These are phyloP conservation scores for Candida sanyaensis DNA, from an alignment of 1,139 yeast species.

Conservation along the genomic window DNA sequence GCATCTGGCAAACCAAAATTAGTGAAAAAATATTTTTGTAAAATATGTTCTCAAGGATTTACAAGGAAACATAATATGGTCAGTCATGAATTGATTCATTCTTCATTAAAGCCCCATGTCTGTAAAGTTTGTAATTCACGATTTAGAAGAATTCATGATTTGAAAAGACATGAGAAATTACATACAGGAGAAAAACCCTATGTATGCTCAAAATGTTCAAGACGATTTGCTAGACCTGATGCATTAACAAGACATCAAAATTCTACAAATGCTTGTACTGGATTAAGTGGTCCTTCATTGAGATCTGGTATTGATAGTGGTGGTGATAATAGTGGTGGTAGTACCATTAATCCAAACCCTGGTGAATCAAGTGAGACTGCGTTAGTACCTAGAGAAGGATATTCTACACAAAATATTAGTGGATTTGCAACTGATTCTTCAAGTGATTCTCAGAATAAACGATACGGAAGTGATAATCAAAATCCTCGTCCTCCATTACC, in stretches of 20 bases:
- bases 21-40: conserved; percentile 48
- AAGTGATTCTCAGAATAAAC: neutral
- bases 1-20: conserved; percentile 10
- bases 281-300: conserved; percentile 7
- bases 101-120: conserved; percentile 63
- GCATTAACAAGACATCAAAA: conserved; percentile 69
- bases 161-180: conserved; percentile 71
- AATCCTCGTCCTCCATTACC: neutral
- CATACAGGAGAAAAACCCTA: conserved; percentile 80
- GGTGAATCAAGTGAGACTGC: neutral
- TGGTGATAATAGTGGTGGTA: neutral
- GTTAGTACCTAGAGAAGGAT: neutral
- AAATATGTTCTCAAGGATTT: conserved; percentile 61
- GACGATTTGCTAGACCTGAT: conserved; percentile 75
- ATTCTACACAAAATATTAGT: neutral
- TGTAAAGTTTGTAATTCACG: conserved; percentile 65
- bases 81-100: conserved; percentile 70
- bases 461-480: neutral
- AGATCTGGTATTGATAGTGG: neutral
- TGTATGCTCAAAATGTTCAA: conserved; percentile 60
- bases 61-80: conserved; percentile 75
- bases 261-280: conserved; percentile 42
- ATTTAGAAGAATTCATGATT: conserved; percentile 74
- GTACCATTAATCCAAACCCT: neutral
- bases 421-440: neutral